These are phyloP conservation scores for Arctostaphylos glauca DNA, from an alignment of 148 eudicot genomes.

Conservation along the genomic window DNA sequence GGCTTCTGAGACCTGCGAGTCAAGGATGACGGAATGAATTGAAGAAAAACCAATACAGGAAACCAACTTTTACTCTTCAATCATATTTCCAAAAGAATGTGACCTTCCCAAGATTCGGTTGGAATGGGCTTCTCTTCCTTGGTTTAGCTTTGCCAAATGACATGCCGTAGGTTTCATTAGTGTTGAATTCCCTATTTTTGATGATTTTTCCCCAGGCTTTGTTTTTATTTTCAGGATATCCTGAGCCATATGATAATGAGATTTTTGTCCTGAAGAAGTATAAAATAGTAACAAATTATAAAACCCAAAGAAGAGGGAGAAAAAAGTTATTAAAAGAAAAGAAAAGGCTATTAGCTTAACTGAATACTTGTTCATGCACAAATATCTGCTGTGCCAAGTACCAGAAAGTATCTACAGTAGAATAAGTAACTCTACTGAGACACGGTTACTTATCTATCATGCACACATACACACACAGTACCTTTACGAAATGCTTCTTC, in stretches of 20 bases:
- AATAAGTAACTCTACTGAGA: neutral
- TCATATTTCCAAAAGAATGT: neutral
- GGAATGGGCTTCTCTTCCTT: constrained; percentile 21
- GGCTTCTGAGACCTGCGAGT: constrained; percentile 44
- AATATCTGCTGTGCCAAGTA: neutral
- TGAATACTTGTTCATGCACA: neutral
- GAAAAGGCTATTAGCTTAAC: neutral
- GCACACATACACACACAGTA: too few species aligned
- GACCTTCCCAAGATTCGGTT: constrained; percentile 32
- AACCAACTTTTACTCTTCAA: constrained; percentile 4
- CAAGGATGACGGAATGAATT: neutral
- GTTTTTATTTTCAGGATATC: constrained; percentile 29
- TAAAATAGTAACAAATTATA: neutral
- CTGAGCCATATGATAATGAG: constrained; percentile 16
- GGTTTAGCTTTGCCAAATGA: constrained; percentile 69
- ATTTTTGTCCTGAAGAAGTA: constrained; percentile 20
- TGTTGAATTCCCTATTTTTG: constrained; percentile 45
- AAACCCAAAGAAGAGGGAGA: neutral
- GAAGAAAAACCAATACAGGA: neutral
- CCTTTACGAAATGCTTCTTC: neutral
- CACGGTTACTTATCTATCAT: neutral
- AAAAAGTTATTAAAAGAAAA: neutral
- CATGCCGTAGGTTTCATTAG: constrained; percentile 84
- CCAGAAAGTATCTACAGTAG: neutral
- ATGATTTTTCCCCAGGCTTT: constrained; percentile 28